Evolutionary conservation across 495 filamentous ascomycete species (phyloP), one percentile per base, ranked within the genome.

Genomic region (Pyrenula aspistea): DNA sequence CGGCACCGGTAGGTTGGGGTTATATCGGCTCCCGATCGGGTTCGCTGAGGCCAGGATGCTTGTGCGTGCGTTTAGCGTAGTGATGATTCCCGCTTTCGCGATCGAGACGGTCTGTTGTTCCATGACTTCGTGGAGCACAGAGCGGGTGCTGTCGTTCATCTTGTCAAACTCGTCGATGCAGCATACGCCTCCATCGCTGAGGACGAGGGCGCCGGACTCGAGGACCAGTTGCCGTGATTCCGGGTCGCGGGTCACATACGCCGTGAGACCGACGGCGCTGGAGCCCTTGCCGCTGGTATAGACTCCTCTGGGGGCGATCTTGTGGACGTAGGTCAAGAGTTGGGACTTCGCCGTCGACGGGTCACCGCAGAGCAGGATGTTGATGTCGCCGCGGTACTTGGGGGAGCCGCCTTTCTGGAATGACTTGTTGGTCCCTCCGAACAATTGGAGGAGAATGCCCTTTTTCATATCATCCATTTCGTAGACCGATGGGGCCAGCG

Each of bases 101-200:
- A 98, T 94, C 1, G 94, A 97, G 12, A 98, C 92, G 1, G 93
- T 98, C 74, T 98, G 93, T 70, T 98, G 93, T 66, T 98, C 93
- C 93, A 98, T 98, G 19, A 98, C 93, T 83, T 98, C 93, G 77
- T 98, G 93, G 31, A 98, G 78, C 10, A 97, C 93, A 2, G 91
- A 96, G 31, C 93, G 85, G 0, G 94, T 97, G 22, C 91, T 82
- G 56, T 98, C 93, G 55, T 86, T 91, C 93, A 98, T 98, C 71
- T 98, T 98, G 76, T 98, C 93, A 62, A 98, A 98, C 68, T 98
- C 93, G 63, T 98, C 93, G 68, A 98, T 98, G 67, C 93, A 98
- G 77, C 93, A 98, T 57, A 96, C 86, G 67, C 93, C 94, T 24
- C 93, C 93, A 66, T 98, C 93, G 1, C 91, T 95, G 52, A 98